These are phyloP conservation scores for Mycena galericulata DNA, from an alignment of 768 basidiomycete genomes.

Conservation along the genomic window DNA sequence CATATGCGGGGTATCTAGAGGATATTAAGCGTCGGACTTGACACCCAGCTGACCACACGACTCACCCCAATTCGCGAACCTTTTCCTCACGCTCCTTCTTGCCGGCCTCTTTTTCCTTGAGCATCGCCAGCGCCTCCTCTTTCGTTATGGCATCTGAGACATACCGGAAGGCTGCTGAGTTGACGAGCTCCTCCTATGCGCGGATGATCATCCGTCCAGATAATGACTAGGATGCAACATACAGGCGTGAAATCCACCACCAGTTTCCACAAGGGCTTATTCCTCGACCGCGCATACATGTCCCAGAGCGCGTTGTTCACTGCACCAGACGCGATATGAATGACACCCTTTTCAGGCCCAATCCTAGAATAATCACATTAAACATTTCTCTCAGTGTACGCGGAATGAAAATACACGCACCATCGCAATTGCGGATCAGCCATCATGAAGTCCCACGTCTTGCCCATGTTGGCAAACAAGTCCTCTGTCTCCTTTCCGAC, in stretches of 20 bases:
- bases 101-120: slow-evolving; percentile 79
- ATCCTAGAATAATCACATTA: slow-evolving; percentile 62
- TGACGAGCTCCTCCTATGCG: slow-evolving; percentile 80
- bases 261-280: slow-evolving; percentile 95
- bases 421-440: slow-evolving; percentile 93
- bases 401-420: slow-evolving; percentile 52
- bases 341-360: slow-evolving; percentile 96
- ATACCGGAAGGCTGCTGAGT: slow-evolving; percentile 84
- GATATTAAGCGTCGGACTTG: neutral
- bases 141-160: slow-evolving; percentile 94
- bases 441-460: slow-evolving; percentile 88
- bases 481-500: slow-evolving; percentile 85
- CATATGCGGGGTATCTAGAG: slow-evolving; percentile 89
- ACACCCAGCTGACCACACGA: neutral
- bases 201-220: neutral
- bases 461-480: slow-evolving; percentile 91
- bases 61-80: slow-evolving; percentile 76
- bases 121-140: slow-evolving; percentile 87
- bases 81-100: slow-evolving; percentile 85
- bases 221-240: slow-evolving; percentile 27
- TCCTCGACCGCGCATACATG: slow-evolving; percentile 82
- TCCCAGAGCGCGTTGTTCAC: slow-evolving; percentile 97
- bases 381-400: neutral
- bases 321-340: slow-evolving; percentile 89
- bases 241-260: slow-evolving; percentile 91